These are phyloP conservation scores for Pythium rhizo-oryzae DNA, from an alignment of 352 stramenopile genomes.

Conservation along the genomic window DNA sequence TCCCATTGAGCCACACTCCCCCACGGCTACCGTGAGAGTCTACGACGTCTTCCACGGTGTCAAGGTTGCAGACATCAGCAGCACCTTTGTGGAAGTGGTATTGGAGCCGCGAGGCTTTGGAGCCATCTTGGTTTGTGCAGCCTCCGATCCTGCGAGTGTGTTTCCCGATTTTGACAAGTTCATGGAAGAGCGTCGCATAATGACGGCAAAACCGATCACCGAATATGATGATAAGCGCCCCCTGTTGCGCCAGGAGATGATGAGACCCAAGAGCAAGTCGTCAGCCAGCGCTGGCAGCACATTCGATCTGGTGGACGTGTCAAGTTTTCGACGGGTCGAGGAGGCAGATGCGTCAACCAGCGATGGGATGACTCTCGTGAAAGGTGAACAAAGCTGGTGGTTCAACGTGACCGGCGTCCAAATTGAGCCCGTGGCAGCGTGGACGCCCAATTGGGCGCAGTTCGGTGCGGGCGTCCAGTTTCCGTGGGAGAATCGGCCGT, in stretches of 20 bases:
- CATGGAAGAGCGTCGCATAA: constrained; percentile 46
- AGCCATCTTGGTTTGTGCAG: constrained; percentile 44
- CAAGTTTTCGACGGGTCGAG: background rate
- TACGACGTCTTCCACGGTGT: constrained; percentile 74
- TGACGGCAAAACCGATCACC: constrained; percentile 51
- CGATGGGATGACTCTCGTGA: constrained; percentile 48
- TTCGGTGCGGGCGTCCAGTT: constrained; percentile 84
- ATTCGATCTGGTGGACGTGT: background rate
- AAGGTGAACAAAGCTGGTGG: constrained; percentile 58
- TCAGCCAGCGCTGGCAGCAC: background rate
- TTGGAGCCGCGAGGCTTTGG: constrained; percentile 70
- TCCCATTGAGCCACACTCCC: constrained; percentile 16
- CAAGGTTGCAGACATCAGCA: constrained; percentile 26
- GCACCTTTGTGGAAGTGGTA: constrained; percentile 25
- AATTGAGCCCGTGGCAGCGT: constrained; percentile 73
- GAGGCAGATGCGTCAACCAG: background rate
- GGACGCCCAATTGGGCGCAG: constrained; percentile 60
- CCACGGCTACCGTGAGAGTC: constrained; percentile 27
- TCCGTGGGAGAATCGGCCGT: constrained; percentile 78
- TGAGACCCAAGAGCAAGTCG: background rate
- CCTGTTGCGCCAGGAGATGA: constrained; percentile 33
- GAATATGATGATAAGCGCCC: constrained; percentile 42
- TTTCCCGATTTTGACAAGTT: constrained; percentile 42
- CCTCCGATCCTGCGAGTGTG: constrained; percentile 3
- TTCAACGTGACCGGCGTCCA: constrained; percentile 84